Evolutionary conservation across 2,329 filamentous ascomycete genomes (phyloP).

Genomic region (Trichoderma asperellum): DNA sequence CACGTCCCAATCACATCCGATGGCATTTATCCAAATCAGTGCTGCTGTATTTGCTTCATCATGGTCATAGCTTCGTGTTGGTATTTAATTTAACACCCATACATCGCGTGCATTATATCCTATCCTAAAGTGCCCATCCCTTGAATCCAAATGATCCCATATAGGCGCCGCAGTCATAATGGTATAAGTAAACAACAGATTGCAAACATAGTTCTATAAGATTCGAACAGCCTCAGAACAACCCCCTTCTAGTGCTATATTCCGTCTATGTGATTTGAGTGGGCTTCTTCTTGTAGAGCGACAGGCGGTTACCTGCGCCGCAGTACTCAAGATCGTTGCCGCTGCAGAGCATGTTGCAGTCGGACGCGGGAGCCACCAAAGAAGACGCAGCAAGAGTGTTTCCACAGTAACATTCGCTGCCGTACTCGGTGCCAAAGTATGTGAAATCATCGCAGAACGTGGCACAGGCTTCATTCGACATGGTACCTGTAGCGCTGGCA

Average conservation of each 20-base stretch:
- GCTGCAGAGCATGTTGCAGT: constrained; percentile 49
- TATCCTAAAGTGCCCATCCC: not conserved
- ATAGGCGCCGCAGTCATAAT: constrained; percentile 13
- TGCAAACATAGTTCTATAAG: not conserved
- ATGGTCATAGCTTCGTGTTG: not conserved
- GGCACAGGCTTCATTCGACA: constrained; percentile 43
- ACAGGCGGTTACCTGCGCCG: constrained; percentile 46
- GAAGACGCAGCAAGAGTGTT: constrained; percentile 38
- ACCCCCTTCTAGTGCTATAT: not conserved
- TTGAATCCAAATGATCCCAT: constrained; percentile 13
- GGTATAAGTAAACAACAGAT: not conserved
- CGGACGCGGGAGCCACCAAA: constrained; percentile 36
- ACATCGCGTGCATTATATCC: not conserved
- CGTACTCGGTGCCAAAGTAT: constrained; percentile 46
- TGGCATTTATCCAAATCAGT: not conserved
- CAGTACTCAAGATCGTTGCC: constrained; percentile 46
- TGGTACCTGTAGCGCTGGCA: constrained; percentile 35
- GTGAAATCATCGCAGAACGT: constrained; percentile 39
- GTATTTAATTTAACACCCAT: not conserved
- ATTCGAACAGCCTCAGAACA: not conserved
- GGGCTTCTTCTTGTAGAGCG: constrained; percentile 39
- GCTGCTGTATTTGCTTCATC: not conserved
- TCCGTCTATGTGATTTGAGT: not conserved
- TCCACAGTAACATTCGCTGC: constrained; percentile 46
- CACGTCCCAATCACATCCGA: not conserved